Percentiles rank a stretch among this genome's conserved stretches.
These are phyloP conservation scores for Dioscorea cayenensis DNA, from an alignment of 116 monocot species.

Conservation along the genomic window DNA sequence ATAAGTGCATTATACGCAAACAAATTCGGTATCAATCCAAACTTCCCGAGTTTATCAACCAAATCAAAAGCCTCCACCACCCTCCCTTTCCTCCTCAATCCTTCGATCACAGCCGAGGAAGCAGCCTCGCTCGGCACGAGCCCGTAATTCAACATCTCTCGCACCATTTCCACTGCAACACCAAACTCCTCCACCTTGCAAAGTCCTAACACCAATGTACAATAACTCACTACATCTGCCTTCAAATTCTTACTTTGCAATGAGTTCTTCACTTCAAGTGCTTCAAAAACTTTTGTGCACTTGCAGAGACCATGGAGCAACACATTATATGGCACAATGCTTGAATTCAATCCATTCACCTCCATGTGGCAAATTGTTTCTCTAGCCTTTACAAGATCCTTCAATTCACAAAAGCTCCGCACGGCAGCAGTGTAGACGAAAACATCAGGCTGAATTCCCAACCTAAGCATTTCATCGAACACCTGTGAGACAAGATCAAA, in stretches of 20 bases:
- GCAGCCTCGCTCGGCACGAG: conserved; percentile 62
- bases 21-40: conserved; percentile 61
- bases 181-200: conserved; percentile 48
- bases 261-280: conserved; percentile 43
- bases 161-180: conserved; percentile 31
- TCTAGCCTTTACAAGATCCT: conserved; percentile 42
- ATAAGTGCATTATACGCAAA: conserved; percentile 89
- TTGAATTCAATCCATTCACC: conserved; percentile 13
- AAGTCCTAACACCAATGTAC: conserved; percentile 57
- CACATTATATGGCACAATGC: conserved; percentile 57
- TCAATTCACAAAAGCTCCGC: conserved; percentile 61
- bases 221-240: conserved; percentile 66
- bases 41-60: conserved; percentile 42
- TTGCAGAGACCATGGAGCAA: conserved; percentile 87
- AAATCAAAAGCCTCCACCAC: conserved; percentile 65
- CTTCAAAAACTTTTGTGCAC: conserved; percentile 42
- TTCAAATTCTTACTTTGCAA: conserved; percentile 39
- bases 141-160: conserved; percentile 58
- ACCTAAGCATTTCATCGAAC: conserved; percentile 36
- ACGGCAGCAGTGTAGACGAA: conserved; percentile 56
- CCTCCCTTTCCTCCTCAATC: conserved; percentile 50
- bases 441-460: conserved; percentile 27
- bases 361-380: conserved; percentile 48
- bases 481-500: conserved; percentile 42
- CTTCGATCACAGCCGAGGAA: conserved; percentile 58